phyloP scores from a whole-genome alignment of 1,139 yeast genomes.

The Protomyces pachydermus region DNA sequence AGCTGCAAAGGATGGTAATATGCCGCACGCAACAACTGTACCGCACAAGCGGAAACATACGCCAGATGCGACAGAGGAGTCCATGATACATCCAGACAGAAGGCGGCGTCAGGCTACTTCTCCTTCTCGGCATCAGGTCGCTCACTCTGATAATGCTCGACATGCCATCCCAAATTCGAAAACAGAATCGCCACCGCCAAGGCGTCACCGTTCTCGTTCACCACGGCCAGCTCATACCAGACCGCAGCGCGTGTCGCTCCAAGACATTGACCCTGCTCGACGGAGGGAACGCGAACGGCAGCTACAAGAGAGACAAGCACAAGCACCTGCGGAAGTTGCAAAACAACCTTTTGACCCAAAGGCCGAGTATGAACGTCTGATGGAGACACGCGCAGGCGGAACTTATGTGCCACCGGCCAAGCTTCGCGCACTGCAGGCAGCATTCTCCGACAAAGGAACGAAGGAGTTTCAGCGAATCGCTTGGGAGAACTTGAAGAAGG shows the following conservation, averaged over 20 bases:
- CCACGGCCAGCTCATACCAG: not conserved
- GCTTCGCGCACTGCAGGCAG: conserved; percentile 45
- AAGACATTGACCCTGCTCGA: conserved; percentile 37
- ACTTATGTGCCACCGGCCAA: conserved; percentile 53
- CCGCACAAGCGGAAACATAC: not conserved
- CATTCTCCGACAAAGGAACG: conserved; percentile 38
- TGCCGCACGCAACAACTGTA: not conserved
- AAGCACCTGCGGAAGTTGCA: conserved; percentile 6
- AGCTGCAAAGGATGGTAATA: too few relatives aligned
- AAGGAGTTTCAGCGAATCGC: conserved; percentile 48
- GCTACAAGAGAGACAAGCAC: conserved; percentile 33
- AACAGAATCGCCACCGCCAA: not conserved
- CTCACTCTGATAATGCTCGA: not conserved
- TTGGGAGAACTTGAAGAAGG: conserved; percentile 53
- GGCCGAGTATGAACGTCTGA: conserved; percentile 42
- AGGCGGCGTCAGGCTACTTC: not conserved
- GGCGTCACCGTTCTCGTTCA: not conserved
- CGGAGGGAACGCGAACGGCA: conserved; percentile 37
- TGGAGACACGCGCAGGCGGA: conserved; percentile 46
- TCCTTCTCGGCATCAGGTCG: not conserved
- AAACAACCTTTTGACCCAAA: conserved; percentile 36
- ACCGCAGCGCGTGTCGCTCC: conserved; percentile 9
- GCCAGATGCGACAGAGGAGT: not conserved
- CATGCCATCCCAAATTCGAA: too few relatives aligned
- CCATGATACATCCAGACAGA: not conserved